Evolutionary conservation across 2,329 filamentous ascomycete genomes (phyloP).

Genomic region (Claviceps spartinae): DNA sequence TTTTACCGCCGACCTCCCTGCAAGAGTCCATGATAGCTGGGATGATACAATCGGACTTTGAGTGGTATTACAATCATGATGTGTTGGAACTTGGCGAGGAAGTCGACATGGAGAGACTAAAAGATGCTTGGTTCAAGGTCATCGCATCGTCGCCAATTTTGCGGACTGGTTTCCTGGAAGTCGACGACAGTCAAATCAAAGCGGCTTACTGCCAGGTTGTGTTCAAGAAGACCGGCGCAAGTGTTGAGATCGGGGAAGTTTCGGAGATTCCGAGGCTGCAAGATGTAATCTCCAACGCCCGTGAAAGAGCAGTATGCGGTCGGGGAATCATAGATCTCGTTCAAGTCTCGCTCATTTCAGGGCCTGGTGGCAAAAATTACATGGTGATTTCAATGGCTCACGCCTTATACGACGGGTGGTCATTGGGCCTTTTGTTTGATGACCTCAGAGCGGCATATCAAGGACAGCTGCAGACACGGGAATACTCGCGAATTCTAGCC

Average conservation of each 20-base stretch:
- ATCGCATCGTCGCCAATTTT: slow-evolving; percentile 53
- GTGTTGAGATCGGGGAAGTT: slow-evolving; percentile 13
- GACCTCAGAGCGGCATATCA: slow-evolving; percentile 56
- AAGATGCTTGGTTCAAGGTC: slow-evolving; percentile 47
- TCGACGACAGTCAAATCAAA: slow-evolving; percentile 46
- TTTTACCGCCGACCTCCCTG: slow-evolving; percentile 66
- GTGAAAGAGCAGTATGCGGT: slow-evolving; percentile 20
- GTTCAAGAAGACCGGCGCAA: slow-evolving; percentile 11
- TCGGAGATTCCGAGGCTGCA: slow-evolving; percentile 20
- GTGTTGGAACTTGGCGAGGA: slow-evolving; percentile 45
- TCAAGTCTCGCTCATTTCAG: slow-evolving; percentile 31
- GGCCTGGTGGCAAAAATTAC: slow-evolving; percentile 21
- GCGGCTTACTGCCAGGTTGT: slow-evolving; percentile 38
- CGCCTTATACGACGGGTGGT: slow-evolving; percentile 83
- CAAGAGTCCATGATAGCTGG: slow-evolving; percentile 79
- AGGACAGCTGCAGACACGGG: slow-evolving; percentile 25
- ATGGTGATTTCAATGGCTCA: slow-evolving; percentile 64
- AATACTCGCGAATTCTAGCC: slow-evolving; percentile 15
- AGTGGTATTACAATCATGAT: slow-evolving; percentile 77
- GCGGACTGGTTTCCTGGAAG: slow-evolving; percentile 56
- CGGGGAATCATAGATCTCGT: slow-evolving; percentile 29
- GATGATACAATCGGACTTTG: slow-evolving; percentile 62
- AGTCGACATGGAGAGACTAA: slow-evolving; percentile 43
- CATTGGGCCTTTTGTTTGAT: slow-evolving; percentile 57
- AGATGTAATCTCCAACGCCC: slow-evolving; percentile 23